phyloP scores from a whole-genome alignment of 2,329 filamentous ascomycete genomes.

The Talaromyces sp. region DNA sequence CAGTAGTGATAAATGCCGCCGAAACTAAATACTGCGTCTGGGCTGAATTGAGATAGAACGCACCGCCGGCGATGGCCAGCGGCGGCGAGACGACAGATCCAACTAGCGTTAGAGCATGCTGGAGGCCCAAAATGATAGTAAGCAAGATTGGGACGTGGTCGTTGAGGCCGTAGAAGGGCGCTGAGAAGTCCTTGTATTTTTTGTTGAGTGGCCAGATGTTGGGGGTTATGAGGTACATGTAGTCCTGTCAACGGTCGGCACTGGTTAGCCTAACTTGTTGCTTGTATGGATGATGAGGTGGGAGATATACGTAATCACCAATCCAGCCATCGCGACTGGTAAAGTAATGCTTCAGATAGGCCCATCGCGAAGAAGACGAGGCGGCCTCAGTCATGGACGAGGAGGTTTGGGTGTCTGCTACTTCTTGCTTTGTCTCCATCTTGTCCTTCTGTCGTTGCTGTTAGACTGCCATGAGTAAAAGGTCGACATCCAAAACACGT shows the following conservation, averaged over 20 bases:
- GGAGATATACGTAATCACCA: conserved; percentile 41
- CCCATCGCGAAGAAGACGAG: conserved; percentile 19
- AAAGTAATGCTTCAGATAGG: conserved; percentile 25
- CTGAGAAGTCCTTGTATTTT: conserved; percentile 46
- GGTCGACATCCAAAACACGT: not conserved
- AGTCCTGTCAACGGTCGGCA: conserved; percentile 35
- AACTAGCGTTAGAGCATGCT: conserved; percentile 75
- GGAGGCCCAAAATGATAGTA: conserved; percentile 70
- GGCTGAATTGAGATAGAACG: conserved; percentile 58
- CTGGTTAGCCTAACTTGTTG: too few species aligned
- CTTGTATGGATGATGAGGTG: not conserved
- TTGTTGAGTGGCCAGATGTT: conserved; percentile 53
- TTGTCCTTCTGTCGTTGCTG: not conserved
- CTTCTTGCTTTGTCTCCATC: conserved; percentile 9
- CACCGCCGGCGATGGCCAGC: conserved; percentile 62
- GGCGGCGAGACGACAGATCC: conserved; percentile 74
- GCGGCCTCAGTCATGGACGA: not conserved
- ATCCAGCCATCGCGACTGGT: conserved; percentile 44
- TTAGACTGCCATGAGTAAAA: not conserved
- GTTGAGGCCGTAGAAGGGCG: conserved; percentile 81
- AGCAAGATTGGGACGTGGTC: conserved; percentile 73
- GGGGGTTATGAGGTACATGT: conserved; percentile 53
- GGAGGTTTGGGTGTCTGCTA: not conserved
- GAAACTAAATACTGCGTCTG: conserved; percentile 75
- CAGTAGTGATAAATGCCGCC: conserved; percentile 73